These are phyloP conservation scores for Leccinum broughii DNA, from an alignment of 768 basidiomycete species.

Conservation along the genomic window DNA sequence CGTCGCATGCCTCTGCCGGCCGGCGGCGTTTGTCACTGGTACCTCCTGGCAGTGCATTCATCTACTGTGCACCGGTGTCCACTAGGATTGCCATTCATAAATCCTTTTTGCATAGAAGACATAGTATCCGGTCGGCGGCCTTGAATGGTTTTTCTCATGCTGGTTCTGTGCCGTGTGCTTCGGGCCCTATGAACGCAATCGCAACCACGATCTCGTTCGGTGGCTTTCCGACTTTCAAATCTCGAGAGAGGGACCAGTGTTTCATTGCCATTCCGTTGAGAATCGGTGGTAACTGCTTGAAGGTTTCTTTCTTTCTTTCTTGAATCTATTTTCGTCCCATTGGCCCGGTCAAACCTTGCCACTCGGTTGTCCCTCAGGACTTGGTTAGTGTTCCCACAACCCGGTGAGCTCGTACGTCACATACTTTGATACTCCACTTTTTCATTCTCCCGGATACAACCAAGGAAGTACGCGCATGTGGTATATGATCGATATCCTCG, in stretches of 20 bases:
- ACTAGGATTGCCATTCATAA: background rate
- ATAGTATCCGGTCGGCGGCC: background rate
- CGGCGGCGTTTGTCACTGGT: background rate
- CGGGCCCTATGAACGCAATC: background rate
- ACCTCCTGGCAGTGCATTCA: background rate
- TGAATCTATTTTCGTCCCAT: too few species aligned
- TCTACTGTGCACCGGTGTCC: background rate
- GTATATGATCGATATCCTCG: background rate
- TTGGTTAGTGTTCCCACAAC: too few species aligned
- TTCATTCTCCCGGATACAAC: conserved; percentile 2
- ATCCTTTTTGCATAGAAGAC: background rate
- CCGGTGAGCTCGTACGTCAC: too few species aligned
- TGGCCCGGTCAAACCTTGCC: too few species aligned
- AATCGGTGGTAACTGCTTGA: background rate
- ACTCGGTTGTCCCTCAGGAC: too few species aligned
- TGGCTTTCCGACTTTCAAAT: background rate
- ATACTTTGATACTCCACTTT: background rate
- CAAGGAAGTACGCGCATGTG: conserved; percentile 9
- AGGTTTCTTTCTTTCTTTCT: conserved; percentile 1
- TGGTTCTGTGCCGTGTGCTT: background rate
- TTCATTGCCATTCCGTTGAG: background rate
- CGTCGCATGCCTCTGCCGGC: background rate
- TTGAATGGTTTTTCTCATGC: background rate
- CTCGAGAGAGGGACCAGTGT: background rate
- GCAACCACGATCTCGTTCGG: background rate